These are phyloP conservation scores for Volvariella surrecta DNA, from an alignment of 1,284 basidiomycete genomes.

Conservation along the genomic window DNA sequence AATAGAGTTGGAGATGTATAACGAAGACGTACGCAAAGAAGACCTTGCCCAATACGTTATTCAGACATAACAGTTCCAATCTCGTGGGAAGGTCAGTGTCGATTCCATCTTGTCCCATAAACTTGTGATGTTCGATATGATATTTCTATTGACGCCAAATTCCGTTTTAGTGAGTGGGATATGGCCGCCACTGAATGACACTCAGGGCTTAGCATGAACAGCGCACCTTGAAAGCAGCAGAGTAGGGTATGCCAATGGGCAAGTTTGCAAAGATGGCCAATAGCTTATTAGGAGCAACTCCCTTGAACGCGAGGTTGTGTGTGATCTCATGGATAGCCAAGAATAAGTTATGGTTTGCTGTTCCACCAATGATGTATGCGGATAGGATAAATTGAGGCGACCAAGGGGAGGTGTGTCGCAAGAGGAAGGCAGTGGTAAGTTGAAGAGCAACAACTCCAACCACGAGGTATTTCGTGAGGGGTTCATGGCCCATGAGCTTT, in stretches of 20 bases:
- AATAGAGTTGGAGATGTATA: too few species aligned
- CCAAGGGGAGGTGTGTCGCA: conserved; percentile 61
- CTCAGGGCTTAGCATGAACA: not conserved
- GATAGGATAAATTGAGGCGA: conserved; percentile 68
- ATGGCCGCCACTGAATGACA: not conserved
- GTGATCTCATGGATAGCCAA: conserved; percentile 98
- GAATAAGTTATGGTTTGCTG: conserved; percentile 96
- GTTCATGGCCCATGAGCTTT: conserved; percentile 93
- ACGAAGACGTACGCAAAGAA: conserved; percentile 79
- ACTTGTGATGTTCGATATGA: conserved; percentile 93
- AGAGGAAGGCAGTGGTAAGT: conserved; percentile 52
- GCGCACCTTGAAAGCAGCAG: conserved; percentile 88
- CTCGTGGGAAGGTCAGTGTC: conserved; percentile 92
- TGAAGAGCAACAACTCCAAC: conserved; percentile 75
- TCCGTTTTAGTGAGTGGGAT: not conserved
- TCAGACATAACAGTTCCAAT: conserved; percentile 79
- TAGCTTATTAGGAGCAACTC: conserved; percentile 77
- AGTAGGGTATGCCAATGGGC: conserved; percentile 92
- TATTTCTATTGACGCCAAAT: conserved; percentile 47
- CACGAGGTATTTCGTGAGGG: conserved; percentile 85
- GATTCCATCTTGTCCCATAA: conserved; percentile 91
- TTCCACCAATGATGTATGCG: conserved; percentile 88
- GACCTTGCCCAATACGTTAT: conserved; percentile 95
- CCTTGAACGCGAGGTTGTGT: conserved; percentile 91
- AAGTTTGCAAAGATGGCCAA: conserved; percentile 89